phyloP scores from a whole-genome alignment of 2,329 filamentous ascomycete species.

The Colletotrichum euphorbiae region DNA sequence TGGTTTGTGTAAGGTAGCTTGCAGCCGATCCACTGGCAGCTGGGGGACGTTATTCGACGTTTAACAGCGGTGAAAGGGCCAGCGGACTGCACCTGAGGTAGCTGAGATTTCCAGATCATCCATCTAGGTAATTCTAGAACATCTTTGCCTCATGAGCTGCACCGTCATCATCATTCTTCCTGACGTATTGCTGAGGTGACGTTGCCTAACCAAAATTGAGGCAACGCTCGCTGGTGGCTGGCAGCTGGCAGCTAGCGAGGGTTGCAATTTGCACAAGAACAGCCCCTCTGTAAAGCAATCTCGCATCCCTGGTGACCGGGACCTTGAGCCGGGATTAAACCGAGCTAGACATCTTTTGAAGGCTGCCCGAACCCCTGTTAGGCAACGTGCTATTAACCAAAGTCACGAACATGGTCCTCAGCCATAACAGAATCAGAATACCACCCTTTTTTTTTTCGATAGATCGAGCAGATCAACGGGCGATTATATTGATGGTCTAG shows the following conservation, averaged over 20 bases:
- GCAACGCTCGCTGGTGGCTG: background rate
- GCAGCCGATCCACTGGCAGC: slow-evolving; percentile 23
- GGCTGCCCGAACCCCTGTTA: slow-evolving; percentile 22
- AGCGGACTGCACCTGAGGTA: slow-evolving; percentile 10
- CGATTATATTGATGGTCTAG: background rate
- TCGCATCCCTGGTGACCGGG: slow-evolving; percentile 23
- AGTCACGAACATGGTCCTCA: slow-evolving; percentile 23
- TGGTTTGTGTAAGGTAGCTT: slow-evolving; percentile 14
- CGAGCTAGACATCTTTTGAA: slow-evolving; percentile 22
- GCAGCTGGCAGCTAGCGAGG: background rate
- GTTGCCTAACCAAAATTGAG: background rate
- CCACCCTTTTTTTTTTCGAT: background rate
- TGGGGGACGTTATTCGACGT: background rate
- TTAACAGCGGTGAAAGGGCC: background rate
- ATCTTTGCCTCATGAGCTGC: background rate
- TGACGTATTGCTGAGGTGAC: background rate
- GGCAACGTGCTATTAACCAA: background rate
- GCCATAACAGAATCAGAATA: slow-evolving; percentile 21
- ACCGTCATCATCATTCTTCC: slow-evolving; percentile 2
- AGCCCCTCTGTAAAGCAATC: slow-evolving; percentile 28
- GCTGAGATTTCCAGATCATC: background rate
- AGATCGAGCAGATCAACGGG: slow-evolving; percentile 1
- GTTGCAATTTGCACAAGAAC: slow-evolving; percentile 14
- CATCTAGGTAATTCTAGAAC: background rate
- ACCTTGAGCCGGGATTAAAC: slow-evolving; percentile 14